phyloP scores from a whole-genome alignment of 2,329 filamentous ascomycete genomes.

The Aureobasidium sp. region DNA sequence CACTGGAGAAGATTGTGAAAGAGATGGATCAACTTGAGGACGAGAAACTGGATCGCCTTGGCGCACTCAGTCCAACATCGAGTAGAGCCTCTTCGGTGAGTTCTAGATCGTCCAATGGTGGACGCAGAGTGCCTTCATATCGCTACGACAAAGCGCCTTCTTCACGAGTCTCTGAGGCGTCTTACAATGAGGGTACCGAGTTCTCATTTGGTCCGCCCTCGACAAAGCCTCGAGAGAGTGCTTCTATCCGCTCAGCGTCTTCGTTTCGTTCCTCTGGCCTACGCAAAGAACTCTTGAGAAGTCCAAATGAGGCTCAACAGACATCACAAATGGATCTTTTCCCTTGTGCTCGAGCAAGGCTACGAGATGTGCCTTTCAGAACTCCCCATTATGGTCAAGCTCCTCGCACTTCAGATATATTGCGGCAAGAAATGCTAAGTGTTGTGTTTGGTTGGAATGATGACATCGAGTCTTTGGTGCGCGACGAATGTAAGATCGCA shows the following conservation, averaged over 20 bases:
- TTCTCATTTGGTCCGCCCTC: constrained; percentile 31
- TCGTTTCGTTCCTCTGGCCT: constrained; percentile 60
- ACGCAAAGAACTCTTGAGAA: constrained; percentile 71
- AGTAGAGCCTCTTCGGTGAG: constrained; percentile 56
- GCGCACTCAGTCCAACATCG: constrained; percentile 60
- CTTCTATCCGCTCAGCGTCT: constrained; percentile 40
- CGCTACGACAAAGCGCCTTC: constrained; percentile 41
- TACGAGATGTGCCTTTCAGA: constrained; percentile 77
- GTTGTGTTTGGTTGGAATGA: constrained; percentile 94
- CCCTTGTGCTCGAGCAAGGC: constrained; percentile 70
- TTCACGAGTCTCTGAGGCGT: constrained; percentile 28
- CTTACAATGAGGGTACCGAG: constrained; percentile 30
- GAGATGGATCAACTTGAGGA: constrained; percentile 59
- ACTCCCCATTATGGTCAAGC: constrained; percentile 50
- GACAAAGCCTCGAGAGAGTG: constrained; percentile 31
- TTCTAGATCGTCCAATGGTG: constrained; percentile 48
- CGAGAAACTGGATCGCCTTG: constrained; percentile 53
- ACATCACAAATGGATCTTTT: constrained; percentile 65
- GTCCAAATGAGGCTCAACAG: constrained; percentile 61
- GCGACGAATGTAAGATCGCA: constrained; percentile 60
- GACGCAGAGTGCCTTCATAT: constrained; percentile 35
- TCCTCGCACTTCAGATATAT: constrained; percentile 54
- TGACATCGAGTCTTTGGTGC: constrained; percentile 71
- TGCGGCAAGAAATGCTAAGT: constrained; percentile 83
- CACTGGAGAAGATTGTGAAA: constrained; percentile 66